Base-by-base conservation (phyloP, 1,284 basidiomycete genomes). In the Fomitiporia mediterranea region DNA sequence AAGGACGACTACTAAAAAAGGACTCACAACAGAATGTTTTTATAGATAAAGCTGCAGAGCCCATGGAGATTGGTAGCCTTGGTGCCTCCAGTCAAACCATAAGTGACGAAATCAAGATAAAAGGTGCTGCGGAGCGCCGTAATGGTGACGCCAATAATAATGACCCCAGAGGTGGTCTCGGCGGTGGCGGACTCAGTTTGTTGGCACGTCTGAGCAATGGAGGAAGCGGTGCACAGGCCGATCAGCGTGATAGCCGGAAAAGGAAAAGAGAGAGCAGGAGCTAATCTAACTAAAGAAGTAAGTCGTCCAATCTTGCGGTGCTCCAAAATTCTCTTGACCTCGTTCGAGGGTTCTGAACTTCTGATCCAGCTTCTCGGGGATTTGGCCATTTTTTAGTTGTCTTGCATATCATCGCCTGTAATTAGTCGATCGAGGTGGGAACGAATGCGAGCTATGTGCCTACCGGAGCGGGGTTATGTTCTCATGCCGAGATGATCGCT, bases 111-210 rank as follows among this genome's bases (percentile, higher is more conserved):
- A 54, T 58, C 30, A 58, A 50, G 39, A 58, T 58, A 27, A 32
- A 46, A 42, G 57, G 52, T 53, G 57, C 57, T 50, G 55, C 55
- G 49, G 48, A 38, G 30, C 55, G 55, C 9, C 28, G 39, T 11
- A 25, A 19, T 3, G 52, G 38, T 25, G 37, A 44, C 11, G 44
- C 27, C 8, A 40, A 38, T 9, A 37, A 50, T 8, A 19, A 17
- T 9, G n/a, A n/a, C n/a, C n/a, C n/a, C n/a, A n/a, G n/a, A n/a
- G 11, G 17, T 6, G 46, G 35, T 37, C 37, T 25, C 30, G 37
- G 27, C 34, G 25, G 27, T 37, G 54, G 48, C 37, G 47, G 43
- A 23, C 25, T 40, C 25, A 49, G 37, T 32, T 30, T 55, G 21
- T 35, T 55, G 44, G 54, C 54, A 28, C 27, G 54, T 15, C 25